A percentile compares a stretch with the other conserved stretches of the same genome.
phyloP scores from a whole-genome alignment of 2,329 filamentous ascomycete species.

The Fusarium sp. region DNA sequence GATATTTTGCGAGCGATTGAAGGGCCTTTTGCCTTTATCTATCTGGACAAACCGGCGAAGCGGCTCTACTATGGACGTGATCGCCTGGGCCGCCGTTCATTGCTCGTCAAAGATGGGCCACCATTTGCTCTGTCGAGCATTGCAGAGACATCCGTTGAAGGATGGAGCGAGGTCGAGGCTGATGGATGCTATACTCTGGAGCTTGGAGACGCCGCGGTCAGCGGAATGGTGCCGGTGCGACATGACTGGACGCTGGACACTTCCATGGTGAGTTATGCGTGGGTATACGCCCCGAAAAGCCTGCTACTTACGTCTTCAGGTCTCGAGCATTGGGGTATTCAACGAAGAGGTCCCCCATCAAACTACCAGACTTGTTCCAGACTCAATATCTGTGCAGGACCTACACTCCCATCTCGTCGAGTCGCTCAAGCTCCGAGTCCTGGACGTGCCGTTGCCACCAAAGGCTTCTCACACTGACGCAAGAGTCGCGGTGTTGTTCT shows the following conservation, averaged over 20 bases:
- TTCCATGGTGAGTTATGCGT: slow-evolving; percentile 59
- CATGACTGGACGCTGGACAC: slow-evolving; percentile 50
- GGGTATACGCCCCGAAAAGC: slow-evolving; percentile 36
- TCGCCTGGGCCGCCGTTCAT: slow-evolving; percentile 85
- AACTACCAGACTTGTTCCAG: slow-evolving; percentile 25
- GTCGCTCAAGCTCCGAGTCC: slow-evolving; percentile 74
- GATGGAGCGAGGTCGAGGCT: slow-evolving; percentile 86
- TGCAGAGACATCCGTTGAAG: slow-evolving; percentile 62
- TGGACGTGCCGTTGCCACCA: slow-evolving; percentile 73
- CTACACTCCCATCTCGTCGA: slow-evolving; percentile 67
- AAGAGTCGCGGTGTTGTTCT: slow-evolving; percentile 86
- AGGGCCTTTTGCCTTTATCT: slow-evolving; percentile 93
- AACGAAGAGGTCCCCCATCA: slow-evolving; percentile 60
- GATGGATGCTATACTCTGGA: slow-evolving; percentile 82
- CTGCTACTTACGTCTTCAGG: slow-evolving; percentile 61
- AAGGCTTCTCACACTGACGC: slow-evolving; percentile 53
- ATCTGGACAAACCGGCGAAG: slow-evolving; percentile 72
- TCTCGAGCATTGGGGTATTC: slow-evolving; percentile 67
- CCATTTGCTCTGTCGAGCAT: slow-evolving; percentile 78
- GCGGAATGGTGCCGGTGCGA: slow-evolving; percentile 35
- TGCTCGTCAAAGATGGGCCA: slow-evolving; percentile 70
- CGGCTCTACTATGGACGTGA: slow-evolving; percentile 87
- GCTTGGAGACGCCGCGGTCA: slow-evolving; percentile 50
- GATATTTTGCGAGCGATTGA: slow-evolving; percentile 71
- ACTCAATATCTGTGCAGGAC: slow-evolving; percentile 63